Percentiles rank a stretch among this genome's conserved stretches.
phyloP scores from a whole-genome alignment of 2,329 filamentous ascomycete genomes.

The Lachnellula occidentalis region DNA sequence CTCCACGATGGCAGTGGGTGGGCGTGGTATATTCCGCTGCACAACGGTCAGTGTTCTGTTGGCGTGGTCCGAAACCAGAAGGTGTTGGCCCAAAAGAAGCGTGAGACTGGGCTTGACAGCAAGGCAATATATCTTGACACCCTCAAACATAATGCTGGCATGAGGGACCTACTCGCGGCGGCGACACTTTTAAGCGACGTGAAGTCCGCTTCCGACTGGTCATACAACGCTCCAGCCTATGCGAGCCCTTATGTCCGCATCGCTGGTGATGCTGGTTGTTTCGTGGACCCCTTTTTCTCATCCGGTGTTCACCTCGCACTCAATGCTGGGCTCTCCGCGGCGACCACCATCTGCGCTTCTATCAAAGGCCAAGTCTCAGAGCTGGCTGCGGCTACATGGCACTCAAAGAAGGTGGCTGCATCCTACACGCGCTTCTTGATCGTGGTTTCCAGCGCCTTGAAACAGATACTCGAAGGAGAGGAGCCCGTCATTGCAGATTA shows the following conservation, averaged over 20 bases:
- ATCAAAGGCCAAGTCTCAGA: slow-evolving; percentile 37
- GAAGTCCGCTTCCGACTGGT: slow-evolving; percentile 42
- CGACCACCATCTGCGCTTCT: slow-evolving; percentile 38
- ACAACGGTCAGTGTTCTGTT: slow-evolving; percentile 40
- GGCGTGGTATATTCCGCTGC: slow-evolving; percentile 46
- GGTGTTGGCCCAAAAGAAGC: slow-evolving; percentile 33
- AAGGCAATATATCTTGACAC: slow-evolving; percentile 15
- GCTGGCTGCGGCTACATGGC: slow-evolving; percentile 35
- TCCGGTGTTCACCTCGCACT: slow-evolving; percentile 37
- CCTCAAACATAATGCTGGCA: slow-evolving; percentile 32
- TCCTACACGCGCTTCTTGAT: slow-evolving; percentile 44
- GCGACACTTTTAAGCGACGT: slow-evolving; percentile 34
- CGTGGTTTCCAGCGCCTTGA: slow-evolving; percentile 34
- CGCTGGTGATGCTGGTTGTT: slow-evolving; percentile 35
- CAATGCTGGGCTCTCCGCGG: slow-evolving; percentile 39
- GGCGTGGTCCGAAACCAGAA: slow-evolving; percentile 40
- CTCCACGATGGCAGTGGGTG: slow-evolving; percentile 43
- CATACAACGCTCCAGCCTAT: slow-evolving; percentile 41
- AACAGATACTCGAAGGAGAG: slow-evolving; percentile 38
- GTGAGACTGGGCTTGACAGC: slow-evolving; percentile 1
- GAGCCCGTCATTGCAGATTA: slow-evolving; percentile 37
- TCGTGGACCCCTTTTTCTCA: slow-evolving; percentile 37
- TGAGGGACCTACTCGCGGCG: slow-evolving; percentile 29
- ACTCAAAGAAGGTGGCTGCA: slow-evolving; percentile 39
- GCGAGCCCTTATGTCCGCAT: slow-evolving; percentile 33